Conservation (phyloP, 2,329 filamentous ascomycete genomes). For the Waltergamsia citrina region DNA sequence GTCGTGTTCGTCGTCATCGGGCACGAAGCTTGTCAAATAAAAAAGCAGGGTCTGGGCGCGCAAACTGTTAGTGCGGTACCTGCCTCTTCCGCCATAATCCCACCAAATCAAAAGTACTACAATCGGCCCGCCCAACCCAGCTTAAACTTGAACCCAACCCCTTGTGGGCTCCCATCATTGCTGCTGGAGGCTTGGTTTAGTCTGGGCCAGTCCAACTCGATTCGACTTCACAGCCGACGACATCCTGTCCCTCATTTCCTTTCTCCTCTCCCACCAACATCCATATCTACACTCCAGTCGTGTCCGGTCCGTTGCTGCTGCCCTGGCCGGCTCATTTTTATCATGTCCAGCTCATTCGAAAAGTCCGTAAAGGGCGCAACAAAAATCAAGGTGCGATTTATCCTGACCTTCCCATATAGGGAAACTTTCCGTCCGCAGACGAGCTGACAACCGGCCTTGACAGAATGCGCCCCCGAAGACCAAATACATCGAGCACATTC, state of each 20-base stretch:
- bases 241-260: slow-evolving; percentile 1
- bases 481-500: slow-evolving; percentile 98
- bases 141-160: neutral
- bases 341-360: slow-evolving; percentile 85
- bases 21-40: no score
- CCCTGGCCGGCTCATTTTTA: slow-evolving; percentile 4
- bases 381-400: slow-evolving; percentile 71
- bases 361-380: slow-evolving; percentile 98
- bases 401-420: no score
- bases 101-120: neutral
- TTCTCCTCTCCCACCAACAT: neutral
- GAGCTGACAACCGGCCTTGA: neutral
- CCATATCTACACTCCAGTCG: slow-evolving; percentile 1
- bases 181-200: no score
- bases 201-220: no score
- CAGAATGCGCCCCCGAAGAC: slow-evolving; percentile 94
- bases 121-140: neutral
- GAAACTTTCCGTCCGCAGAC: no score
- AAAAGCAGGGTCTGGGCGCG: no score
- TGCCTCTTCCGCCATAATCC: neutral
- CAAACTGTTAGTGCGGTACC: slow-evolving; percentile 2
- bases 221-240: no score
- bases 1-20: no score
- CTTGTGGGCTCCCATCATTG: neutral
- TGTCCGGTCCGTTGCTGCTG: slow-evolving; percentile 2